Evolutionary conservation across 2,329 filamentous ascomycete genomes (phyloP).

Genomic region (Fusarium algeriense): DNA sequence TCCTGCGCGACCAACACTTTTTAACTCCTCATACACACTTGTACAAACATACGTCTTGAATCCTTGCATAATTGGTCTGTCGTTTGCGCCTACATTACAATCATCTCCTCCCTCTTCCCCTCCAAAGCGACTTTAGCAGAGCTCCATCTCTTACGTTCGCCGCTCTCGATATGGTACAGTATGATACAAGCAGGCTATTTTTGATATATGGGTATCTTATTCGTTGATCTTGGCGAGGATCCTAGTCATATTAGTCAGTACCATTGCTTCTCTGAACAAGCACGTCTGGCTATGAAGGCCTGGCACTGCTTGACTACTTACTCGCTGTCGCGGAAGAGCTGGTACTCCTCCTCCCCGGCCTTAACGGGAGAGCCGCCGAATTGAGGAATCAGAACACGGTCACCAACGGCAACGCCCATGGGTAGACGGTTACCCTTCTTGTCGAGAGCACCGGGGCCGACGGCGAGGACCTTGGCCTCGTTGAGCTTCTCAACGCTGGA

Average conservation of each 20-base stretch:
- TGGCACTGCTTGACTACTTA: conserved; percentile 68
- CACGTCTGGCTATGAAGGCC: neutral
- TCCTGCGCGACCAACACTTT: conserved; percentile 42
- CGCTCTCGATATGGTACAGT: conserved; percentile 51
- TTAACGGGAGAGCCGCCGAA: conserved; percentile 96
- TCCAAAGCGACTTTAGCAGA: conserved; percentile 17
- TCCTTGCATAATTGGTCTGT: conserved; percentile 32
- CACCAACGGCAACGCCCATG: conserved; percentile 85
- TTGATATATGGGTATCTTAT: conserved; percentile 60
- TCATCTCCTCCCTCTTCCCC: conserved; percentile 30
- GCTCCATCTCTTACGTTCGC: conserved; percentile 32
- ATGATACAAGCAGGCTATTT: conserved; percentile 51
- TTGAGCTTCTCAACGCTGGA: conserved; percentile 98
- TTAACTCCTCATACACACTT: conserved; percentile 16
- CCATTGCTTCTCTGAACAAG: neutral
- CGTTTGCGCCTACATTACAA: conserved; percentile 43
- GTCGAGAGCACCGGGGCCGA: conserved; percentile 89
- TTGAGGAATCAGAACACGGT: conserved; percentile 96
- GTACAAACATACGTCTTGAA: conserved; percentile 20
- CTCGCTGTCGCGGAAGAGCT: conserved; percentile 97
- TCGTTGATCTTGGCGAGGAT: conserved; percentile 99
- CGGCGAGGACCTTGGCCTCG: conserved; percentile 95
- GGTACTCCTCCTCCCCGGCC: conserved; percentile 96
- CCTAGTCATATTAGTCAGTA: conserved; percentile 60
- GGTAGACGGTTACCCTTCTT: conserved; percentile 89